Evolutionary conservation across 371 early-diverging fungal genomes (phyloP), one percentile per base, ranked within the genome.

Genomic region (Blastocladiella emersonii): DNA sequence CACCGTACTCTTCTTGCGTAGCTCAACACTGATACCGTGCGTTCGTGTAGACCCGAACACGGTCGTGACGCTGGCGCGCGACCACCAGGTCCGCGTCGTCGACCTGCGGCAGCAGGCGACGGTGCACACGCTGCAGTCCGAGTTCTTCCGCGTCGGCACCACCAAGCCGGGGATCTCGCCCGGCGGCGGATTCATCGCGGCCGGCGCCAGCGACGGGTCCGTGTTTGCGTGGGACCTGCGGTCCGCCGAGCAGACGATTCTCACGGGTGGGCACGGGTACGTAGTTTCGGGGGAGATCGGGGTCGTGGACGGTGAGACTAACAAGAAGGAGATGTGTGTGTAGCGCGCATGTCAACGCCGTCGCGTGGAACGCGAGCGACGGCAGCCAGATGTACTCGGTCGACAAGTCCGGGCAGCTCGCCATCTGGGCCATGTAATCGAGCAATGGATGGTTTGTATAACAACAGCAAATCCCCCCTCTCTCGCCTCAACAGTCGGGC

Each of bases 261-360:
- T 59, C 30, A 41, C 59, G 59, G 59, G 59, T 15, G 59, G 59
- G 13, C 59, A 59, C 32, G 44, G 44, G 37, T 56, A 56, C 56
- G 56, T 13, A 2, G 2, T 56, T 13, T 13, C 12, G 41, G 41
- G 19, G 6, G 4, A 13, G 41, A 3, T 13, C 41, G 41, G 19
- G 1, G 13, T 13, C 19, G 41, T 21, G 19, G 41, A 21, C 37
- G 37, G 37, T 3, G 37, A 37, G 3, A 41, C 41, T 41, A 3
- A 41, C 19, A 21, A 21, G 41, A 1, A 17, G 2, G 41, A 0
- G 19, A n/a, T n/a, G n/a, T n/a, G 41, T 17, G 19, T 17, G 34
- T 56, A 56, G 56, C 19, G 10, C 59, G 2, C 34, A 25, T 1
- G 59, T 59, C 43, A 43, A n/a, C 19, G 41, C 1, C 13, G 59